phyloP scores from a whole-genome alignment of 2,329 filamentous ascomycete genomes.

The Alternaria postmessia region DNA sequence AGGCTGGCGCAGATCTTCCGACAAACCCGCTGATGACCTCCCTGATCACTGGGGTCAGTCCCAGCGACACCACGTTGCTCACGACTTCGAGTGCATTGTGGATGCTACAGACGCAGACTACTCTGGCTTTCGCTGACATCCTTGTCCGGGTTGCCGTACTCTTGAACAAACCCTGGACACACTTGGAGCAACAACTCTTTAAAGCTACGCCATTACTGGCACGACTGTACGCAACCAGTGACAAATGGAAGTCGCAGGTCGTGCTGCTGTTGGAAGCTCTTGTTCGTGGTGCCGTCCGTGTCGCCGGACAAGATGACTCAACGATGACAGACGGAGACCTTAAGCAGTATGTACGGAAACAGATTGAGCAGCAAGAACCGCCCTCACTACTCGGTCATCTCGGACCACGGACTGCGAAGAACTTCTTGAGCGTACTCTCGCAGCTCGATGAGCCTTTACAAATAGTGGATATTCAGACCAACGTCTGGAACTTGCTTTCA shows the following conservation, averaged over 20 bases:
- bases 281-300: constrained; percentile 72
- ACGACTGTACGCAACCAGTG: constrained; percentile 75
- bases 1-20: constrained; percentile 72
- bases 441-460: constrained; percentile 78
- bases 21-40: constrained; percentile 80
- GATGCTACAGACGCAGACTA: constrained; percentile 68
- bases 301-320: constrained; percentile 50
- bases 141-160: constrained; percentile 75
- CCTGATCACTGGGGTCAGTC: constrained; percentile 63
- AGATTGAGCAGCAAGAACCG: constrained; percentile 65
- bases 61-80: constrained; percentile 56
- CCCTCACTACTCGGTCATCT: constrained; percentile 94
- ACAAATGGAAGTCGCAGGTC: constrained; percentile 70
- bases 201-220: constrained; percentile 79
- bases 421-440: constrained; percentile 81
- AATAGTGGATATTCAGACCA: constrained; percentile 69
- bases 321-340: constrained; percentile 12
- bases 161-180: constrained; percentile 68
- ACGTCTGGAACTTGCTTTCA: constrained; percentile 86
- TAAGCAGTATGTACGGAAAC: constrained; percentile 6
- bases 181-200: constrained; percentile 81
- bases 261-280: constrained; percentile 76
- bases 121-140: constrained; percentile 71
- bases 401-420: constrained; percentile 80
- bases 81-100: constrained; percentile 51